Base-by-base conservation (phyloP, 306 rosid species). In the Begonia fuchsioides region DNA sequence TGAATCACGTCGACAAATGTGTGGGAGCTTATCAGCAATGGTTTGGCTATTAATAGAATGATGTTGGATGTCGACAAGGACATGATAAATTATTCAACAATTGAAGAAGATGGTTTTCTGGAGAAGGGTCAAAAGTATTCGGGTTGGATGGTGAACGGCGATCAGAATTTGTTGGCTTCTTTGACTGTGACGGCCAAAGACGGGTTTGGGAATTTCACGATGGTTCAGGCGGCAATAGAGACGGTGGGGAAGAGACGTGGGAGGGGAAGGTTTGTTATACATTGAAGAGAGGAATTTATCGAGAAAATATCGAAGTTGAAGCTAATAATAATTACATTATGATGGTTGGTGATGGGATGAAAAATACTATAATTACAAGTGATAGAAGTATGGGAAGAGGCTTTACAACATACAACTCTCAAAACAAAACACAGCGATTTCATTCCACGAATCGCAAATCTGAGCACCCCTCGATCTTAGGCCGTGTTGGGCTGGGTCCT, bases 321-420 rank as follows among this genome's bases (percentile, higher is more conserved):
- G 73, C 51, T 54, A 68, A 39, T 13, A 88, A 88, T 43, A 61
- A 61, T 14, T 72, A 81, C 18, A 53, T 88, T 15, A 81, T 88
- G 90, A 49, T 88, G 51, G 49, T 84, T 17, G 97, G 97, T 20
- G 97, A 70, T 68, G 78, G 97, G 6, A 26, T 66, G 70, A 74
- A 63, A 53, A 10, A 19, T 17, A 81, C 90, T 0, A 49, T 81
- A 0, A 88, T 88, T 8, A 71, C 97, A 1, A 52, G 78, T 52
- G 38, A 69, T 10, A 75, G 88, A 32, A 78, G 87, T 44, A 83
- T 76, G 38, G 57, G 52, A 6, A 82, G 52, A 4, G 95, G 93
- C 1, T 66, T 41, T 55, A 88, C 97, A 50, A 88, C 95, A 39
- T 88, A 74, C 58, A 74, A 75, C 39, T 81, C 93, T 17, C 95